Percentiles rank a stretch among this genome's conserved stretches.
Evolutionary conservation across 257 asterid species (phyloP).

Genomic region (Solanum chaucha): DNA sequence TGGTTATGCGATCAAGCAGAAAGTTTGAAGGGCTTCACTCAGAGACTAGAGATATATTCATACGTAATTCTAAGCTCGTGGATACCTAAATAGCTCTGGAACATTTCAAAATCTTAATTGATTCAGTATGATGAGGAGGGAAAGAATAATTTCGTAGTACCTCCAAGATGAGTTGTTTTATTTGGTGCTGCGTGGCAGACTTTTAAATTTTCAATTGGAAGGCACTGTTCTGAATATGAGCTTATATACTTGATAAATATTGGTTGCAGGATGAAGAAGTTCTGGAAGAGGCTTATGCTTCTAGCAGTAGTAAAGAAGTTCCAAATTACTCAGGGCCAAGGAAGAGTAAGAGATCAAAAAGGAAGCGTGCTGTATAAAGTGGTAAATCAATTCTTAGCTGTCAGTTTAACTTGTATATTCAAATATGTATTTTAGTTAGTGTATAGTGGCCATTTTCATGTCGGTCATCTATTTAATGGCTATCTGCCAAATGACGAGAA

Average conservation of each 20-base stretch:
- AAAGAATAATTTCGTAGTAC: background rate
- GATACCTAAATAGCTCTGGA: background rate
- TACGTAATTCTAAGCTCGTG: background rate
- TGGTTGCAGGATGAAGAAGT: conserved; percentile 43
- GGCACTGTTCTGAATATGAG: background rate
- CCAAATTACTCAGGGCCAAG: conserved; percentile 52
- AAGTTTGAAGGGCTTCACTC: background rate
- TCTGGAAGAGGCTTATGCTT: conserved; percentile 68
- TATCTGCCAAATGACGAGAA: conserved; percentile 2
- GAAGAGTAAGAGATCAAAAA: conserved; percentile 81
- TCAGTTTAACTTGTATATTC: conserved; percentile 33
- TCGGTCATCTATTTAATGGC: conserved; percentile 32
- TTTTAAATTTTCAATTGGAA: background rate
- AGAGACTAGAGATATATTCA: background rate
- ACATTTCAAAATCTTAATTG: background rate
- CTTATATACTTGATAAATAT: conserved; percentile 3
- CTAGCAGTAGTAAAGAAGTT: conserved; percentile 46
- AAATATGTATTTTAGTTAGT: conserved; percentile 21
- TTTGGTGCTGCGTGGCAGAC: background rate
- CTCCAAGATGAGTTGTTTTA: background rate
- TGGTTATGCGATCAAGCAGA: background rate
- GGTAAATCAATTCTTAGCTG: conserved; percentile 25
- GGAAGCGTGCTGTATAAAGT: conserved; percentile 77
- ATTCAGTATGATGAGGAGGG: background rate
- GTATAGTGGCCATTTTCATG: conserved; percentile 47